A percentile compares a stretch with the other conserved stretches of the same genome.
phyloP scores from a whole-genome alignment of 164 flowering plant species.

The Kalanchoe fedtschenkoi region DNA sequence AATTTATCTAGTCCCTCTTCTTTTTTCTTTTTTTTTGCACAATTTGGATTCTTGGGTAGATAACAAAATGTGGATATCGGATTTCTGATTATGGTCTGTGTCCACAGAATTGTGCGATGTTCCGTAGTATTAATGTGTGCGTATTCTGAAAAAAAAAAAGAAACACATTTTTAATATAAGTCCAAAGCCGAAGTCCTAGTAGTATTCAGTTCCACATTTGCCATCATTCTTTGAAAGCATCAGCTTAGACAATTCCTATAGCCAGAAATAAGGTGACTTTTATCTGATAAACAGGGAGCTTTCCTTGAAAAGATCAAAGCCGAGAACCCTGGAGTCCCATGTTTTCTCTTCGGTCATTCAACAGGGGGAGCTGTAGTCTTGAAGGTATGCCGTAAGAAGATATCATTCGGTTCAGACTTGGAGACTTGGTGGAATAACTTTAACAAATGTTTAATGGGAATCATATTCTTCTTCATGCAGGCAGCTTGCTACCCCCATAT shows the following conservation, averaged over 20 bases:
- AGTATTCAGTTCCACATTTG: neutral
- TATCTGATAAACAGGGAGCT: conserved; percentile 36
- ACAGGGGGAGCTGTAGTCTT: conserved; percentile 98
- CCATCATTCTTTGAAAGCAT: neutral
- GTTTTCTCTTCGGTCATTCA: conserved; percentile 95
- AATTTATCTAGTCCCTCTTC: neutral
- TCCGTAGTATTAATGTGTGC: too few relatives aligned
- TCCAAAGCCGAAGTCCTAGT: neutral
- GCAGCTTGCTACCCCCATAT: conserved; percentile 70
- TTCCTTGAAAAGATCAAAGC: conserved; percentile 65
- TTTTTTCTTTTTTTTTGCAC: neutral
- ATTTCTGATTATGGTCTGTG: neutral
- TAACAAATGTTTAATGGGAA: neutral
- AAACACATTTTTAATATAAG: too few relatives aligned
- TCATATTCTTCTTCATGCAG: conserved; percentile 20
- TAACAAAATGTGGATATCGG: neutral
- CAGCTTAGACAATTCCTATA: too few relatives aligned
- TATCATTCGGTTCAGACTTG: neutral
- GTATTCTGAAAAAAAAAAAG: neutral
- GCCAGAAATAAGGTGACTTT: neutral
- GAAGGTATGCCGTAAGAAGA: conserved; percentile 38
- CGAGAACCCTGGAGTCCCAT: conserved; percentile 80
- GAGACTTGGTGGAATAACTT: neutral
- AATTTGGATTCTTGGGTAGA: neutral
- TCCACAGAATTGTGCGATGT: too few relatives aligned